Conservation (phyloP, 768 basidiomycete species). For the Pisolithus marmoratus region DNA sequence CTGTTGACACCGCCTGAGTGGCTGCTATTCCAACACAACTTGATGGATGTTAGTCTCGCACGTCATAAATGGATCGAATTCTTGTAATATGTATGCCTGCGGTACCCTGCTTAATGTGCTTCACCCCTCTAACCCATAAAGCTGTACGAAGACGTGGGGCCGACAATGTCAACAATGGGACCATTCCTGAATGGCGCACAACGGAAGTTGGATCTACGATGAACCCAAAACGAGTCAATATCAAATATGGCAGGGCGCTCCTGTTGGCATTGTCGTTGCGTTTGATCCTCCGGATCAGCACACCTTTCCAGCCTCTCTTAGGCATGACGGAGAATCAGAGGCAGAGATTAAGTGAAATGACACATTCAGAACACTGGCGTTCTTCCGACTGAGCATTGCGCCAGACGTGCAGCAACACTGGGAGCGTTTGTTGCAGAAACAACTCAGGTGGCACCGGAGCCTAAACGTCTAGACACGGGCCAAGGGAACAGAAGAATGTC, state of each 20-base stretch:
- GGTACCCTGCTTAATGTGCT: slow-evolving; percentile 72
- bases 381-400: slow-evolving; percentile 49
- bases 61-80: background rate
- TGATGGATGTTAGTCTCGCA: slow-evolving; percentile 55
- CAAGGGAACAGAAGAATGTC: slow-evolving; percentile 46
- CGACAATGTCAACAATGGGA: slow-evolving; percentile 41
- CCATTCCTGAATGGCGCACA: slow-evolving; percentile 56
- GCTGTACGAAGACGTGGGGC: slow-evolving; percentile 62
- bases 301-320: slow-evolving; percentile 64
- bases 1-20: slow-evolving; percentile 1
- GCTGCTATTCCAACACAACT: slow-evolving; percentile 49
- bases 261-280: slow-evolving; percentile 64
- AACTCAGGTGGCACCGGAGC: slow-evolving; percentile 48
- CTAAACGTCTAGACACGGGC: slow-evolving; percentile 37
- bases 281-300: slow-evolving; percentile 54
- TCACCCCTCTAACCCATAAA: slow-evolving; percentile 67
- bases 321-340: slow-evolving; percentile 66
- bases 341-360: slow-evolving; percentile 84
- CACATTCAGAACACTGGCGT: slow-evolving; percentile 71
- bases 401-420: slow-evolving; percentile 12
- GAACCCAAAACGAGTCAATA: slow-evolving; percentile 50
- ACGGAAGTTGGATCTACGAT: slow-evolving; percentile 55
- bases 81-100: slow-evolving; percentile 65
- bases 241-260: slow-evolving; percentile 69
- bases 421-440: slow-evolving; percentile 37